Base-by-base conservation (phyloP, 441 rosid genomes). In the Viola pubescens region DNA sequence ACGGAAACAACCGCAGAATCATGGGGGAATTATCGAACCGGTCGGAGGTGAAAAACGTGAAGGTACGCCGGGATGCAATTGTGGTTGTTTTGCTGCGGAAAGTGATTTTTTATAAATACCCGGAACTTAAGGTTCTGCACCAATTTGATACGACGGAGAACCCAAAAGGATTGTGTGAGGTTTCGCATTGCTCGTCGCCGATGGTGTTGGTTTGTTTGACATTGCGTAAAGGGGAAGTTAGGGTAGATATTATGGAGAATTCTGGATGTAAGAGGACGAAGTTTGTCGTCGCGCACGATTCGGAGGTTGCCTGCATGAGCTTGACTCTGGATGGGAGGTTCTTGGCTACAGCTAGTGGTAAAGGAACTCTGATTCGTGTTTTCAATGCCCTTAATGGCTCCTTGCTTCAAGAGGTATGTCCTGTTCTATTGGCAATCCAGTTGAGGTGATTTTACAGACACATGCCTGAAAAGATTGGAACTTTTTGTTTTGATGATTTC, bases 311-410 rank as follows among this genome's bases (percentile, higher is more conserved):
- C 0, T 73, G 81, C 50, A 52, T 81, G 16, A 60, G 76, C 1
- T 50, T 83, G 57, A 68, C 79, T 38, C 68, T 61, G n/a, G 84
- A 83, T 46, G 86, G 82, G 12, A 65, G 76, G 62, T 59, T 67
- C 47, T 37, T 81, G 37, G 86, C 89, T 10, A 79, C 86, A 41
- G 80, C 86, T 0, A 83, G 86, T 46, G 48, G 69, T 37, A 81
- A 76, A 52, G 89, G 89, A 5, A 83, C 84, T 54, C 52, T 84
- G 63, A 65, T 81, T 39, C 48, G 87, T 70, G 66, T 81, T 8
- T 84, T 79, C 40, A 81, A 78, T 65, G 43, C 82, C 5, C 47
- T 68, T 40, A 80, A 84, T 13, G 80, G 79, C 1, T 65, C 79
- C 0, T 68, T 77, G 58, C 54, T 81, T 52, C 84, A 76, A 56